Percentiles rank a stretch among this genome's conserved stretches.
Conservation (phyloP, 2,329 filamentous ascomycete species). For the Penicillium sp. region DNA sequence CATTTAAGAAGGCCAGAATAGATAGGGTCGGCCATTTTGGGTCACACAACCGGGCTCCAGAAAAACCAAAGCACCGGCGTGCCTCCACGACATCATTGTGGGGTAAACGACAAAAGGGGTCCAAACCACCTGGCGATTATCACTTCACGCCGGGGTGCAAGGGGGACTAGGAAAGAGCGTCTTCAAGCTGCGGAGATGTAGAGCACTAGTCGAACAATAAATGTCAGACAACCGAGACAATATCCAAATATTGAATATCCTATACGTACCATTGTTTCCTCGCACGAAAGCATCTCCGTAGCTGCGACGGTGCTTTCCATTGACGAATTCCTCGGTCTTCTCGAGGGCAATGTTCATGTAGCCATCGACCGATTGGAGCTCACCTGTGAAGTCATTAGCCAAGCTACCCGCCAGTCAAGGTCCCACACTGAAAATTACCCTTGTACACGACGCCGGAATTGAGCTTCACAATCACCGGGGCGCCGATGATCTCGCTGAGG, state of each 20-base stretch:
- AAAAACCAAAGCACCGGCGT: neutral
- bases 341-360: slow-evolving; percentile 99
- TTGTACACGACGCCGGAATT: slow-evolving; percentile 99
- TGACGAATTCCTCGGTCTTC: slow-evolving; percentile 89
- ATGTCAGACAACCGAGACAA: neutral
- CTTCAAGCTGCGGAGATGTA: slow-evolving; percentile 46
- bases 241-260: neutral
- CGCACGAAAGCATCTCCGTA: slow-evolving; percentile 96
- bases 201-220: slow-evolving; percentile 31
- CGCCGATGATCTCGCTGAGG: slow-evolving; percentile 90
- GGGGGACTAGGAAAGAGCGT: neutral
- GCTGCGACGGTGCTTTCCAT: slow-evolving; percentile 76
- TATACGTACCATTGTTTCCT: slow-evolving; percentile 81
- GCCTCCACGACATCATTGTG: neutral
- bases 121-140: neutral
- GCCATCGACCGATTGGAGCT: slow-evolving; percentile 94
- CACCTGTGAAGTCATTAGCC: slow-evolving; percentile 60
- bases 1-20: neutral
- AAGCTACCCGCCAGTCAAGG: neutral
- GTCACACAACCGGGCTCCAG: neutral
- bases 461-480: slow-evolving; percentile 91
- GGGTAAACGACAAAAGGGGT: neutral
- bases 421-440: slow-evolving; percentile 57
- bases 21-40: neutral
- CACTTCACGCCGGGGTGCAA: neutral